A percentile compares a stretch with the other conserved stretches of the same genome.
phyloP scores from a whole-genome alignment of 306 rosid genomes.

The Prosopis cineraria region DNA sequence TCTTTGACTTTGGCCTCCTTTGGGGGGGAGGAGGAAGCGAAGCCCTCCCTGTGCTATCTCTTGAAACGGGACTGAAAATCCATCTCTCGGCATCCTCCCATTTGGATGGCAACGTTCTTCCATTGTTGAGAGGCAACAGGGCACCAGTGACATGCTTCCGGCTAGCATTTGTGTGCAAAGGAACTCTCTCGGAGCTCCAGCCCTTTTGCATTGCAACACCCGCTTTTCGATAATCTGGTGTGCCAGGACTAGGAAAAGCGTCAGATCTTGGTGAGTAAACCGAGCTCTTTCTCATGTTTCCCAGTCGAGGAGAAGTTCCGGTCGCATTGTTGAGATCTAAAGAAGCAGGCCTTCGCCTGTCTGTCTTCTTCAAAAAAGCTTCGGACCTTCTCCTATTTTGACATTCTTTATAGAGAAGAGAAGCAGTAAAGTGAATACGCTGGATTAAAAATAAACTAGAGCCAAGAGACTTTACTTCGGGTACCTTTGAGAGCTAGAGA shows the following conservation, averaged over 20 bases:
- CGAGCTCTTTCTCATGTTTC: slow-evolving; percentile 60
- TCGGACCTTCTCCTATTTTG: slow-evolving; percentile 93
- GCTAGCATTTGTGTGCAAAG: slow-evolving; percentile 54
- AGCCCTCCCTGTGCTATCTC: slow-evolving; percentile 59
- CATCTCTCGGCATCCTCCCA: slow-evolving; percentile 99
- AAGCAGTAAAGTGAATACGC: neutral
- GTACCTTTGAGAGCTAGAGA: slow-evolving; percentile 92
- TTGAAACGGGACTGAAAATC: slow-evolving; percentile 92
- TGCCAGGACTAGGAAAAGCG: slow-evolving; percentile 81
- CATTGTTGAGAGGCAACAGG: slow-evolving; percentile 66
- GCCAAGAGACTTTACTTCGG: neutral
- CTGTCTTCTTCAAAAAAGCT: slow-evolving; percentile 60
- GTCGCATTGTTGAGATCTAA: slow-evolving; percentile 87
- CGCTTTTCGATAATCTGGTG: slow-evolving; percentile 71
- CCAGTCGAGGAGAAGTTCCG: slow-evolving; percentile 81
- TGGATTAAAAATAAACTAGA: neutral
- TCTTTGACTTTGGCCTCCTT: slow-evolving; percentile 88
- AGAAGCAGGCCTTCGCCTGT: slow-evolving; percentile 87
- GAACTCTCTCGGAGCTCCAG: slow-evolving; percentile 97
- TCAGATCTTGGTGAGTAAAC: slow-evolving; percentile 63
- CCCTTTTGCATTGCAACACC: slow-evolving; percentile 81
- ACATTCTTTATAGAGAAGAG: slow-evolving; percentile 55
- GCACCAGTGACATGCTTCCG: slow-evolving; percentile 58
- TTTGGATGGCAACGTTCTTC: slow-evolving; percentile 91
- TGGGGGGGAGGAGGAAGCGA: slow-evolving; percentile 55